A percentile compares a stretch with the other conserved stretches of the same genome.
phyloP scores from a whole-genome alignment of 768 basidiomycete species.

The Neoboletus brunneissimus region DNA sequence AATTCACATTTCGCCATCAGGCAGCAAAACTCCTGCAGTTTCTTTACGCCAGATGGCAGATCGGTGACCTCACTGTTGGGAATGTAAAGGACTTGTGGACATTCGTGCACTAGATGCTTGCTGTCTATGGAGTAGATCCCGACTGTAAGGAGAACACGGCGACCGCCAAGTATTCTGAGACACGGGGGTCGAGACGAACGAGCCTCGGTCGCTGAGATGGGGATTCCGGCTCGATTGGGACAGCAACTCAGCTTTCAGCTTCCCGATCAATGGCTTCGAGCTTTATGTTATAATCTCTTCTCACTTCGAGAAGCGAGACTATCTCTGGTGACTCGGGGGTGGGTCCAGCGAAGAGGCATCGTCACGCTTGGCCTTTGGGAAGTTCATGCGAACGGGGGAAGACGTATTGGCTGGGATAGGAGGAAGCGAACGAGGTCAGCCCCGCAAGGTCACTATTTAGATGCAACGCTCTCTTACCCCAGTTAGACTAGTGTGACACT shows the following conservation, averaged over 20 bases:
- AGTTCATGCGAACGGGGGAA: neutral
- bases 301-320: slow-evolving; percentile 10
- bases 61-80: neutral
- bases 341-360: slow-evolving; percentile 2
- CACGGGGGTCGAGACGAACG: neutral
- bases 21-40: slow-evolving; percentile 32
- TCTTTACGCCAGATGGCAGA: neutral
- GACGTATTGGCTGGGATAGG: neutral
- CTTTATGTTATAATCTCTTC: slow-evolving; percentile 6
- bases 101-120: neutral
- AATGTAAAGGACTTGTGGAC: neutral
- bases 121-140: slow-evolving; percentile 21
- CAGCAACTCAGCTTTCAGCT: neutral
- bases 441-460: neutral
- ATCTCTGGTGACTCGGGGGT: slow-evolving; percentile 15
- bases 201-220: neutral
- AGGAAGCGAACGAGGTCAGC: neutral
- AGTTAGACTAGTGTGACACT: neutral
- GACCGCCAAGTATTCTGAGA: slow-evolving; percentile 16
- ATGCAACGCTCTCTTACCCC: neutral
- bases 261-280: neutral
- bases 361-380: neutral
- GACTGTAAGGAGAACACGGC: slow-evolving; percentile 28
- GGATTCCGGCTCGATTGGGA: neutral
- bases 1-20: slow-evolving; percentile 22